Evolutionary conservation across 148 eudicot genomes (phyloP).

Genomic region (Spergularia marina): DNA sequence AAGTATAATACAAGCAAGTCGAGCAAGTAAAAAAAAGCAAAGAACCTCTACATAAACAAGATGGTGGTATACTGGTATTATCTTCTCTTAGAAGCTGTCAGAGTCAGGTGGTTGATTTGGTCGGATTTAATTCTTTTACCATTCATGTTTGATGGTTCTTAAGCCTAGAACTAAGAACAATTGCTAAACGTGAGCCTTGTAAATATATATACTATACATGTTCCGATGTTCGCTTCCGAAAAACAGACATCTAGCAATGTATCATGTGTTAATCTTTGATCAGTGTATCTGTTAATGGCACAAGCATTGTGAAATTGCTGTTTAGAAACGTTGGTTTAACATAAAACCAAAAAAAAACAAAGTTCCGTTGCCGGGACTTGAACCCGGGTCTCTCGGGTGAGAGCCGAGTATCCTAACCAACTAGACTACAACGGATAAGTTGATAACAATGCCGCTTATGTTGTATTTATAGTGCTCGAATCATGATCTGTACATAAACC

Average conservation of each 20-base stretch:
- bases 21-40: too few relatives aligned
- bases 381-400: constrained; percentile 98
- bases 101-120: too few relatives aligned
- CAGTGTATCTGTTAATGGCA: too few relatives aligned
- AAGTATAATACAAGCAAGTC: constrained; percentile 1
- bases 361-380: constrained; percentile 84
- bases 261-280: not conserved
- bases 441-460: too few relatives aligned
- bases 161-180: not conserved
- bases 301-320: not conserved
- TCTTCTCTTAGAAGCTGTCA: too few relatives aligned
- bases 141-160: not conserved
- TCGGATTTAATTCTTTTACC: not conserved
- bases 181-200: constrained; percentile 13
- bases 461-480: too few relatives aligned
- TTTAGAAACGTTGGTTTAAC: not conserved
- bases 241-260: not conserved
- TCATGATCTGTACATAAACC: too few relatives aligned
- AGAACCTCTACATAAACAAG: not conserved
- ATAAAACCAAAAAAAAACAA: not conserved
- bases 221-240: constrained; percentile 9
- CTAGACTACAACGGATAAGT: constrained; percentile 79
- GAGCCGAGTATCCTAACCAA: constrained; percentile 94
- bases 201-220: constrained; percentile 10
- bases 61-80: too few relatives aligned